Evolutionary conservation across 495 filamentous ascomycete species (phyloP), one percentile per base, ranked within the genome.

Genomic region (Aspergillus sclerotiicarbonarius): DNA sequence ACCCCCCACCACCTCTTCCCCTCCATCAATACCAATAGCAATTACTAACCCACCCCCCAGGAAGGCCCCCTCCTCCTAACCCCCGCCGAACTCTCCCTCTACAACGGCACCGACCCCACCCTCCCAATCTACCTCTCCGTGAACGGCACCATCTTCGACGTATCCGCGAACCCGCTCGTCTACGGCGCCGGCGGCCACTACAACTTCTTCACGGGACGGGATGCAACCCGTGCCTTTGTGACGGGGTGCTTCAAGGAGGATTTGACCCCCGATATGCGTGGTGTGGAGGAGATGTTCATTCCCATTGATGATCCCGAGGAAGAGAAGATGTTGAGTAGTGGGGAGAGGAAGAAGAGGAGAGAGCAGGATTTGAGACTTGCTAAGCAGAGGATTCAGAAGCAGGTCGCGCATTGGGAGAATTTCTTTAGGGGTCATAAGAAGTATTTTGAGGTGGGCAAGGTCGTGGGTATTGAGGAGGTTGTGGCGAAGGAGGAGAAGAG

Each of bases 101-200:
- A 90, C 80, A 87, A 95, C 74, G 94, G 94, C 75, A 82, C 73
- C 51, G 85, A 96, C 72, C 76, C 85, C 1, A 62, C 66, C 16
- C 83, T 88, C 19, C 95, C 94, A 4, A 86, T 99, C 71, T 92
- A 96, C 74, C 79, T 99, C 49, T 91, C 90, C 52, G 81, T 99
- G 46, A 99, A 99, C 77, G 90, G 92, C 53, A 87, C 83, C 57
- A 90, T 99, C 77, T 98, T 91, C 82, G 94, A 99, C 71, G 95
- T 99, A 35, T 87, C 87, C 12, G 76, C 82, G 6, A 88, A 88
- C 60, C 84, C 79, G 0, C 72, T 76, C 18, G 85, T 88, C 62
- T 98, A 99, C 81, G 93, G 94, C 1, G 90, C 92, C 0, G 92
- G 90, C 16, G 95, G 94, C 3, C 82, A 81, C 46, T 99, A 99